phyloP scores from a whole-genome alignment of 257 asterid genomes.

The Solanum bulbocastanum region DNA sequence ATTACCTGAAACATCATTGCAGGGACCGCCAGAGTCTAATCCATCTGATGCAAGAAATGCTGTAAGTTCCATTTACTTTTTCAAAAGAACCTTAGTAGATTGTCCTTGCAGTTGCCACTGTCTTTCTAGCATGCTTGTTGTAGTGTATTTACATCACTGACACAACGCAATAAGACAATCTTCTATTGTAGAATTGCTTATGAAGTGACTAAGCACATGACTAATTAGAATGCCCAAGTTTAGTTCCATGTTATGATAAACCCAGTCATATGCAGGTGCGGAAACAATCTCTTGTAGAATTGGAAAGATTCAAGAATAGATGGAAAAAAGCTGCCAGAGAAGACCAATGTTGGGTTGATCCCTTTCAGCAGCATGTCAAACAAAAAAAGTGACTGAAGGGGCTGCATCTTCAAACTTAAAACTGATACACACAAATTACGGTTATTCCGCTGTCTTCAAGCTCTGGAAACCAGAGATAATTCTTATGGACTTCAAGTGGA shows the following conservation, averaged over 20 bases:
- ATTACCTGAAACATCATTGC: not conserved
- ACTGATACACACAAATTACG: not conserved
- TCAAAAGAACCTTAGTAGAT: not conserved
- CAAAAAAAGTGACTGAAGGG: slow-evolving; percentile 1
- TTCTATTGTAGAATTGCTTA: not conserved
- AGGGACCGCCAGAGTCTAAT: slow-evolving; percentile 17
- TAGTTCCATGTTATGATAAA: not conserved
- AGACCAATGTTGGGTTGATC: slow-evolving; percentile 63
- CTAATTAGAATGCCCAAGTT: not conserved
- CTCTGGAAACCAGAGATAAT: not conserved
- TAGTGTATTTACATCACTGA: not conserved
- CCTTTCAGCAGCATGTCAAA: slow-evolving; percentile 20
- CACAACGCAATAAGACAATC: not conserved
- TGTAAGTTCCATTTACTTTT: slow-evolving; percentile 25
- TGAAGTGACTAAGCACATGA: not conserved
- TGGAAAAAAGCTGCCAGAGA: slow-evolving; percentile 60
- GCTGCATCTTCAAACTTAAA: not conserved
- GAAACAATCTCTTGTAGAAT: slow-evolving; percentile 34
- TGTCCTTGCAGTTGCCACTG: not conserved
- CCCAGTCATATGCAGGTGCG: slow-evolving; percentile 30
- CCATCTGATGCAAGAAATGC: slow-evolving; percentile 39
- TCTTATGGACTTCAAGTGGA: not conserved
- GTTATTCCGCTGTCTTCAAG: not conserved
- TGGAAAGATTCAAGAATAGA: slow-evolving; percentile 49
- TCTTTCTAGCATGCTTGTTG: not conserved